Percentiles rank a stretch among this genome's conserved stretches.
phyloP scores from a whole-genome alignment of 768 basidiomycete genomes.

The Leucocoprinus sp. region DNA sequence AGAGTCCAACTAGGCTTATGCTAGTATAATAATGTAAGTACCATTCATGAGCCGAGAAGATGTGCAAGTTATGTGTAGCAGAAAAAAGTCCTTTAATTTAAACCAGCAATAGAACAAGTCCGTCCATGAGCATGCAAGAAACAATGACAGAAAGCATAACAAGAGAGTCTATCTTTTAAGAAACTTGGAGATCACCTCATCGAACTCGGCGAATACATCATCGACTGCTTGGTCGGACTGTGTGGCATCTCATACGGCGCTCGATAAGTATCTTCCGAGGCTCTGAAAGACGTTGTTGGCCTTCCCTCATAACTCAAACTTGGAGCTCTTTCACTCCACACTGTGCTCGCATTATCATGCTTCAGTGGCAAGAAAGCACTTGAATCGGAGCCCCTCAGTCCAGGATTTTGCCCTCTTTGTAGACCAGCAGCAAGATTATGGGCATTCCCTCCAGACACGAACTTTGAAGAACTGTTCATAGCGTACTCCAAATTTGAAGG shows the following conservation, averaged over 20 bases:
- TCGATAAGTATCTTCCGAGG: constrained; percentile 8
- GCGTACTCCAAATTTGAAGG: constrained; percentile 1
- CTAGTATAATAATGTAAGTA: no score
- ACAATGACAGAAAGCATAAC: background rate
- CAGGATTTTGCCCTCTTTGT: background rate
- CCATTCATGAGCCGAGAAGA: no score
- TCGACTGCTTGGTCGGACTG: background rate
- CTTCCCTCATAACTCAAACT: constrained; percentile 23
- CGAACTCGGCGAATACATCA: background rate
- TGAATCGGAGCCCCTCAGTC: constrained; percentile 44
- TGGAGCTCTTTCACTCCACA: constrained; percentile 50
- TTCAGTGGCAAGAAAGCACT: constrained; percentile 65
- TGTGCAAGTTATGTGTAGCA: no score
- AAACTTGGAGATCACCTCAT: no score
- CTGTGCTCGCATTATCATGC: constrained; percentile 48
- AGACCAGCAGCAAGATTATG: constrained; percentile 18
- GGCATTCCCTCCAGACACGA: constrained; percentile 5
- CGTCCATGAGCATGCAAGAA: no score
- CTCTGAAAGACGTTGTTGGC: constrained; percentile 13
- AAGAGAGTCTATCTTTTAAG: no score
- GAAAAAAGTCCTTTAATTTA: no score
- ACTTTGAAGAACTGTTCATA: constrained; percentile 21
- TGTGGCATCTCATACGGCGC: background rate
- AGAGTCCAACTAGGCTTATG: no score
- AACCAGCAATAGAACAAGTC: no score